A percentile compares a stretch with the other conserved stretches of the same genome.
Conservation (phyloP, 805 yeast genomes). For the Lipomyces yamanashiensis region DNA sequence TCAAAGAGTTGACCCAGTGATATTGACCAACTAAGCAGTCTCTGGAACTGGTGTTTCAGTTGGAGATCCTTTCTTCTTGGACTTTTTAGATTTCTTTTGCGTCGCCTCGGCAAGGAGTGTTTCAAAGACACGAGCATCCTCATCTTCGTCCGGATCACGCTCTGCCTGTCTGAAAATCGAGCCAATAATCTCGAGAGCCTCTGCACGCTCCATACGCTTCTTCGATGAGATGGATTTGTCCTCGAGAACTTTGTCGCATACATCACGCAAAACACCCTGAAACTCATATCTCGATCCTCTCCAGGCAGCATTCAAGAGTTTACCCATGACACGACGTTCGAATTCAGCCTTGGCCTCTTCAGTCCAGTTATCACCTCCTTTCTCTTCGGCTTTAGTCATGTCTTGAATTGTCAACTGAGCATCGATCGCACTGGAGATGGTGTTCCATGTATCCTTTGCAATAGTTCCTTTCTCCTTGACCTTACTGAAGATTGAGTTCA, state of each 20-base stretch:
- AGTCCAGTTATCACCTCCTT: conserved; percentile 56
- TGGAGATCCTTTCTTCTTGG: conserved; percentile 41
- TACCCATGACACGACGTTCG: conserved; percentile 83
- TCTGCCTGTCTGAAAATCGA: conserved; percentile 65
- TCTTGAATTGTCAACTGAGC: conserved; percentile 81
- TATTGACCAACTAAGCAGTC: background rate
- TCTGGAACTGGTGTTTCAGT: conserved; percentile 10
- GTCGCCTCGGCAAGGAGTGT: conserved; percentile 88
- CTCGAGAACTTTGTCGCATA: conserved; percentile 74
- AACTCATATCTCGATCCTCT: conserved; percentile 88
- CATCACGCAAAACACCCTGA: conserved; percentile 75
- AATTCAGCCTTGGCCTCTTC: conserved; percentile 72
- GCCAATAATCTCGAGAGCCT: conserved; percentile 76
- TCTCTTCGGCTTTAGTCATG: conserved; percentile 72
- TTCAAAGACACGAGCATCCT: conserved; percentile 87
- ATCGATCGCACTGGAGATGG: conserved; percentile 81
- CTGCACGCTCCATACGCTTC: conserved; percentile 74
- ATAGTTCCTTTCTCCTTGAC: conserved; percentile 83
- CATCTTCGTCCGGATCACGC: conserved; percentile 87
- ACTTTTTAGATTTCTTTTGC: conserved; percentile 60
- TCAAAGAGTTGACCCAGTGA: too few species aligned
- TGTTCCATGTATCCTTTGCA: conserved; percentile 80
- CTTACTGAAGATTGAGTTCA: conserved; percentile 79
- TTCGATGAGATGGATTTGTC: conserved; percentile 66
- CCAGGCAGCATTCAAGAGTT: conserved; percentile 94